These are phyloP conservation scores for Oemleria cerasiformis DNA, from an alignment of 306 rosid genomes.

Conservation along the genomic window DNA sequence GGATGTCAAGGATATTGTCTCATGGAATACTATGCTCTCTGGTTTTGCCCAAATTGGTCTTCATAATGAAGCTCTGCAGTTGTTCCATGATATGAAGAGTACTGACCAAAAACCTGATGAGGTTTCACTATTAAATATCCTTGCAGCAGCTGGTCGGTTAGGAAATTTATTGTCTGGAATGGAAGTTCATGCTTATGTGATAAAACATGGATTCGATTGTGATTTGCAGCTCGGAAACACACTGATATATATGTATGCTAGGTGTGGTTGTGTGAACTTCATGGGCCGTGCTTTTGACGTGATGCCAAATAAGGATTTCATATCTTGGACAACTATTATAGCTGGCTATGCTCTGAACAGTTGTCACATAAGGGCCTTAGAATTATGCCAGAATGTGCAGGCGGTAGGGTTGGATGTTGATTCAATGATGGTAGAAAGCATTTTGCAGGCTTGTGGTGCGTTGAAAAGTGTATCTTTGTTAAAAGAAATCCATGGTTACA, in stretches of 20 bases:
- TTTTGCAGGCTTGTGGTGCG: constrained; percentile 50
- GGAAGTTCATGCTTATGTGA: constrained; percentile 68
- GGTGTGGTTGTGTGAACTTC: constrained; percentile 45
- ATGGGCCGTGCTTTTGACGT: constrained; percentile 50
- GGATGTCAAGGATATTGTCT: constrained; percentile 50
- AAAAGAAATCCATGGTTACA: constrained; percentile 54
- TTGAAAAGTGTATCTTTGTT: constrained; percentile 38
- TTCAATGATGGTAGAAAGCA: constrained; percentile 67
- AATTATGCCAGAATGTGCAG: constrained; percentile 44
- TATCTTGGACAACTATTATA: constrained; percentile 74
- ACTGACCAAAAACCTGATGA: constrained; percentile 48
- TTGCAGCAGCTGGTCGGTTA: constrained; percentile 53
- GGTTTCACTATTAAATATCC: constrained; percentile 52
- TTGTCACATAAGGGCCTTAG: constrained; percentile 38
- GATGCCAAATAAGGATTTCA: constrained; percentile 45
- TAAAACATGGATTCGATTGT: constrained; percentile 50
- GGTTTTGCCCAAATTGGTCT: constrained; percentile 60
- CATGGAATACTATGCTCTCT: constrained; percentile 69
- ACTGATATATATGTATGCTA: constrained; percentile 65
- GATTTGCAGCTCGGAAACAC: constrained; percentile 63
- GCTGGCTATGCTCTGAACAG: constrained; percentile 66
- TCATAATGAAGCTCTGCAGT: constrained; percentile 42
- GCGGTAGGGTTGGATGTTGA: constrained; percentile 41
- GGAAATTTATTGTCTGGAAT: constrained; percentile 50
- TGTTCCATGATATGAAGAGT: constrained; percentile 47